Evolutionary conservation across 2,329 filamentous ascomycete genomes (phyloP).

Genomic region (Scedosporium minutisporum): DNA sequence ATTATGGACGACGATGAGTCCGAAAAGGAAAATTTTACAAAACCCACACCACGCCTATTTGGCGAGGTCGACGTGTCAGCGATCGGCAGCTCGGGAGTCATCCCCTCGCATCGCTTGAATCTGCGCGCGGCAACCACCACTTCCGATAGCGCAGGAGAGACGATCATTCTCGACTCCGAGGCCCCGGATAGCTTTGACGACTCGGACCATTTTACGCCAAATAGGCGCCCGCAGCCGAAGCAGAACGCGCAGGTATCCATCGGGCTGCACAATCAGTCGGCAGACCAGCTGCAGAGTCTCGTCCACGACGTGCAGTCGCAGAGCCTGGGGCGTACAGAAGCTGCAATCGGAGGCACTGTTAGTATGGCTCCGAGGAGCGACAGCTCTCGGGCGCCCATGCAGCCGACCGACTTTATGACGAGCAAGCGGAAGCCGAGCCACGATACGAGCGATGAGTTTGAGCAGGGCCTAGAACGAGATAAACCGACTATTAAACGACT

Average conservation of each 20-base stretch:
- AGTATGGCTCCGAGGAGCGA: not conserved
- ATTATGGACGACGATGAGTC: conserved; percentile 50
- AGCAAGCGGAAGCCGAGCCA: conserved; percentile 47
- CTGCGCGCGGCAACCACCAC: conserved; percentile 23
- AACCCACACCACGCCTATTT: conserved; percentile 31
- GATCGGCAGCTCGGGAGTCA: conserved; percentile 41
- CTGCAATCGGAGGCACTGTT: conserved; percentile 19
- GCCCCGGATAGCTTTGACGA: conserved; percentile 6
- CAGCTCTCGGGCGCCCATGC: not conserved
- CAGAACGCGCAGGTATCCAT: not conserved
- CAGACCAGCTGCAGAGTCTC: conserved; percentile 40
- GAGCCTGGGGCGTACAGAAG: conserved; percentile 42
- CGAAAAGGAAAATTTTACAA: conserved; percentile 67
- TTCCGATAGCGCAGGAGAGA: conserved; percentile 3
- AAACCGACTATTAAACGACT: conserved; percentile 47
- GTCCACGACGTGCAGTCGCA: conserved; percentile 45
- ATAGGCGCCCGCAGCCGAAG: conserved; percentile 3
- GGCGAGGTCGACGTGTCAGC: conserved; percentile 46
- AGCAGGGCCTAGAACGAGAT: conserved; percentile 18
- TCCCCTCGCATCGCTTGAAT: conserved; percentile 39
- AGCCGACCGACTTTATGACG: conserved; percentile 27
- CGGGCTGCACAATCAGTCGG: conserved; percentile 23
- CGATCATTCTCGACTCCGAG: conserved; percentile 19
- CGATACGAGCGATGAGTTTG: conserved; percentile 44
- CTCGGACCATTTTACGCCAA: conserved; percentile 7